A percentile compares a stretch with the other conserved stretches of the same genome.
Evolutionary conservation across 495 filamentous ascomycete genomes (phyloP).

Genomic region (Acidiella bohemica): DNA sequence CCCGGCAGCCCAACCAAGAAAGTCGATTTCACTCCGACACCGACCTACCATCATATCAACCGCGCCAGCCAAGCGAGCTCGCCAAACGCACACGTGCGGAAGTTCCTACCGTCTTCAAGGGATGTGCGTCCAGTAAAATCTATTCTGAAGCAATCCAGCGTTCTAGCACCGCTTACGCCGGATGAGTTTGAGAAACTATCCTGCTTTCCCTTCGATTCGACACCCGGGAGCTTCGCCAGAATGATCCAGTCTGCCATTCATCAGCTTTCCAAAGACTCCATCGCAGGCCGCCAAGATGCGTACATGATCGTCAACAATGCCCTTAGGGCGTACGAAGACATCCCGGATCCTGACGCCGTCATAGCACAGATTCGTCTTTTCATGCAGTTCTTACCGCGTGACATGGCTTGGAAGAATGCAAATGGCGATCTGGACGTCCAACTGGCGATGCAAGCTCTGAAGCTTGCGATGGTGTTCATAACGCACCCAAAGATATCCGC

Average conservation of each 20-base stretch:
- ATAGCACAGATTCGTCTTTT: conserved; percentile 60
- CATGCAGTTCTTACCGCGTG: conserved; percentile 64
- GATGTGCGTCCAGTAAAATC: conserved; percentile 62
- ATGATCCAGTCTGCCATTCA: conserved; percentile 77
- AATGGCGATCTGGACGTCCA: conserved; percentile 34
- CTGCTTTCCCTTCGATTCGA: conserved; percentile 24
- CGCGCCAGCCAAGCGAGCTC: conserved; percentile 34
- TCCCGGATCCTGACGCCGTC: conserved; percentile 60
- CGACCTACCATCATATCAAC: conserved; percentile 52
- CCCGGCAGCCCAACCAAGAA: conserved; percentile 43
- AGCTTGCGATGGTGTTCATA: conserved; percentile 57
- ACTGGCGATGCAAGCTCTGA: conserved; percentile 61
- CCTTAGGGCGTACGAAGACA: conserved; percentile 54
- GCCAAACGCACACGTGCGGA: conserved; percentile 33
- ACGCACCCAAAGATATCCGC: conserved; percentile 51
- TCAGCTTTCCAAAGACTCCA: conserved; percentile 58
- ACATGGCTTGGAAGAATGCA: conserved; percentile 30
- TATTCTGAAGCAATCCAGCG: conserved; percentile 57
- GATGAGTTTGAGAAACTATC: conserved; percentile 21
- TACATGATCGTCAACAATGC: conserved; percentile 68
- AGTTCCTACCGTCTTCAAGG: conserved; percentile 43
- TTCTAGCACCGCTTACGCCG: conserved; percentile 14
- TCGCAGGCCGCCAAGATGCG: conserved; percentile 63
- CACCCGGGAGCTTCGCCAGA: conserved; percentile 38
- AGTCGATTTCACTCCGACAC: conserved; percentile 44